Base-by-base conservation (phyloP, 2,329 filamentous ascomycete genomes). In the Fusarium sp. region DNA sequence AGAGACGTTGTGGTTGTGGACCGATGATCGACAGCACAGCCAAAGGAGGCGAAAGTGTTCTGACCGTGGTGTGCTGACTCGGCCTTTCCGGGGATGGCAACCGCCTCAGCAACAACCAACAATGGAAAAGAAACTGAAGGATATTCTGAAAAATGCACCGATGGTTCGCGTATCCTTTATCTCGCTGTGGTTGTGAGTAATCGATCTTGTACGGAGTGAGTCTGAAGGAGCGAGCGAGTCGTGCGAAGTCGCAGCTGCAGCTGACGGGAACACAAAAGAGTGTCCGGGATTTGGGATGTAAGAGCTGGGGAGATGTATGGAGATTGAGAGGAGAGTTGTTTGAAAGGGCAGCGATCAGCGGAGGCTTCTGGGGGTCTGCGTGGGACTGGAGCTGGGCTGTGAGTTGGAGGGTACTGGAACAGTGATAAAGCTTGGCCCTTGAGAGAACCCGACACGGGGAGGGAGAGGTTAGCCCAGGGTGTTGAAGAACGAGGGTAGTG, bases 1-100 rank as follows among this genome's bases (percentile, higher is more conserved):
- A 66, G 57, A 38, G 43, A 50, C 40, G 58, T 72, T 71, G 51
- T 25, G 57, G 54, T 55, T 72, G 69, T 72, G 65, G 69, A 72
- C 69, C 65, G 69, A 60, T 58, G 69, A 72, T 72, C 69, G 69
- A 61, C 69, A 72, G 55, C 44, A 70, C 65, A 61, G 65, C 57
- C 69, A 59, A 72, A 55, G 69, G 69, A 72, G 69, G 69, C 65
- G 52, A 71, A 71, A 44, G 51, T 55, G 46, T 46, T 54, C 63
- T 57, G 45, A 43, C 44, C 46, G 50, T 69, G 59, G 65, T 60
- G 58, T 68, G 68, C 68, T 71, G 59, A 59, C 59, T 71, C 68
- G 68, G 68, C n/a, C 43, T 57, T 69, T 30, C 68, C 68, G 68
- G 53, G 8, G 42, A 45, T 42, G 32, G 20, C 30, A 55, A 38